Percentiles rank a stretch among this genome's conserved stretches.
Conservation (phyloP, 306 rosid species). For the Hippophae tibetana region DNA sequence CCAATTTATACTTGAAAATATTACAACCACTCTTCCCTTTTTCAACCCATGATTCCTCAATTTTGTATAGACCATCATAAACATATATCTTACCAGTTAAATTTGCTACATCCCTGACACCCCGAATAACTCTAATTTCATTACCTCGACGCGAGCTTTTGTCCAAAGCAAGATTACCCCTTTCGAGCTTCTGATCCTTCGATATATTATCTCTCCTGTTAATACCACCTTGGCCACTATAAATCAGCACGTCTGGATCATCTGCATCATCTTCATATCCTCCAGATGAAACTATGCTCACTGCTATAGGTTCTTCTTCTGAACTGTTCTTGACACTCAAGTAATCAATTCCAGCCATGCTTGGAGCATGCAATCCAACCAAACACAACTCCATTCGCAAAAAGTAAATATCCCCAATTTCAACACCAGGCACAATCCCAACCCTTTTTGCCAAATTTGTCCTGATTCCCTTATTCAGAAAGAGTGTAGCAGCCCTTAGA, state of each 20-base stretch:
- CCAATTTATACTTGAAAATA: conserved; percentile 55
- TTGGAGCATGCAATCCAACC: conserved; percentile 56
- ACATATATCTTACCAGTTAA: conserved; percentile 41
- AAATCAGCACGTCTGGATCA: conserved; percentile 42
- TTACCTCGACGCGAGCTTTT: conserved; percentile 35
- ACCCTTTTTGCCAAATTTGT: conserved; percentile 44
- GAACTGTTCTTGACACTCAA: conserved; percentile 24
- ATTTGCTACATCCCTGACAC: conserved; percentile 29
- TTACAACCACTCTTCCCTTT: conserved; percentile 46
- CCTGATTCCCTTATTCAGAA: conserved; percentile 35
- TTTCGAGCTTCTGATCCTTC: conserved; percentile 58
- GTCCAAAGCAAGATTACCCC: conserved; percentile 67
- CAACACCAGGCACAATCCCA: conserved; percentile 54
- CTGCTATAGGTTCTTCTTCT: conserved; percentile 45
- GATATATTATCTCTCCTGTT: conserved; percentile 37
- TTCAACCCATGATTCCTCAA: conserved; percentile 49
- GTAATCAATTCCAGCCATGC: conserved; percentile 65
- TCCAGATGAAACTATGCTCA: conserved; percentile 60
- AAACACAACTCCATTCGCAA: conserved; percentile 46
- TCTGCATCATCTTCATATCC: conserved; percentile 45
- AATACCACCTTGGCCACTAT: conserved; percentile 60
- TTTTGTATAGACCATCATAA: conserved; percentile 56
- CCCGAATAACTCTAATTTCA: conserved; percentile 58
- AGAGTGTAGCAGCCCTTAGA: conserved; percentile 40
- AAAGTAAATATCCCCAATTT: conserved; percentile 58